Base-by-base conservation (phyloP, 2,329 filamentous ascomycete species). In the Xylaria sp. region DNA sequence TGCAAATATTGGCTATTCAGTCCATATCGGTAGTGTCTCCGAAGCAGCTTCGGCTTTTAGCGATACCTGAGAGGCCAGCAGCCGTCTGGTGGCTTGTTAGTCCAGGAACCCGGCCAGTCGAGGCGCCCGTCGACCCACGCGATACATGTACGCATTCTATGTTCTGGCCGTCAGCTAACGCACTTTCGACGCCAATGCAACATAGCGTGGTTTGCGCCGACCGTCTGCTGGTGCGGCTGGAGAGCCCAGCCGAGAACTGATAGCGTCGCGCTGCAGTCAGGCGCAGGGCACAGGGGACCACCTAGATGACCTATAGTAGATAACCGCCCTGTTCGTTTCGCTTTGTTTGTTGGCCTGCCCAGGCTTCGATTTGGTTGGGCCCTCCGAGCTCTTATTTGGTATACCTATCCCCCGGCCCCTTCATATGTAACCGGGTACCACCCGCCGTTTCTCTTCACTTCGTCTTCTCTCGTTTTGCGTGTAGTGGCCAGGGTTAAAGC, bases 211-310 rank as follows among this genome's bases (percentile, higher is more conserved):
- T 25, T 12, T 39, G 56, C 48, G 39, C 56, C 56, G 18, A 49
- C 41, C 55, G 25, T 39, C 36, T 57, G 49, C 36, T 67, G 61
- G 62, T 69, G 69, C 71, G 67, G 70, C 71, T 72, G 66, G 54
- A 70, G 61, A 64, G 51, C 60, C 60, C 67, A 66, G 57, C 64
- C 61, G 46, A 63, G 60, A 68, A 72, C 58, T 58, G 70, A 71
- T 74, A 71, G 73, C 57, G 69, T 60, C 49, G 61, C 72, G 55
- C 60, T 72, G 60, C 62, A 65, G 48, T 31, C 56, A 66, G 62
- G 43, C 62, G 62, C 66, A 69, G 70, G 60, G 41, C 62, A 60
- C 66, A 69, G 70, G 33, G 33, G 33, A 36, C 33, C 33, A 36
- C 33, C 33, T 36, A 36, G 33, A 36, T 36, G 68, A 15, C 66